Conservation (phyloP, 2,329 filamentous ascomycete species). For the Zarea fungicola region DNA sequence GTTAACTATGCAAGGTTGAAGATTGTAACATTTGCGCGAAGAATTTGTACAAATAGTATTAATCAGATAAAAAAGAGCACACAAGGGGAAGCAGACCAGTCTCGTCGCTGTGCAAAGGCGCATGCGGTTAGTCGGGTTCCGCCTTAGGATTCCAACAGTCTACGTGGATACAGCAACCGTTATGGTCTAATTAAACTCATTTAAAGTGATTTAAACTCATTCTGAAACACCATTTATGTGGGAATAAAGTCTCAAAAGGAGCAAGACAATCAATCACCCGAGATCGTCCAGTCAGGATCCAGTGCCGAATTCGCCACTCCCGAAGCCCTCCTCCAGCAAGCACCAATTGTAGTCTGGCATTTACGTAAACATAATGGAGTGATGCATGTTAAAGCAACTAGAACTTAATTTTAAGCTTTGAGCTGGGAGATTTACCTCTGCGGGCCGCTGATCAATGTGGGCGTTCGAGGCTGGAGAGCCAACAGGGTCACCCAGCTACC, state of each 20-base stretch:
- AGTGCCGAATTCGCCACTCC: too few relatives aligned
- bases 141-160: not conserved
- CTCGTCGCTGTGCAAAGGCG: not conserved
- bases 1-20: not conserved
- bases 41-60: too few relatives aligned
- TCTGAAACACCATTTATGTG: not conserved
- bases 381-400: too few relatives aligned
- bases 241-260: not conserved
- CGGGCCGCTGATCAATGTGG: conserved; percentile 5
- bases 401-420: too few relatives aligned
- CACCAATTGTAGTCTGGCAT: too few relatives aligned
- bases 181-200: not conserved
- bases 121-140: not conserved
- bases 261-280: not conserved
- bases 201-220: too few relatives aligned
- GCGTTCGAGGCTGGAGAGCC: not conserved
- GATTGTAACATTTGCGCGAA: too few relatives aligned
- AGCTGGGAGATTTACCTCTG: too few relatives aligned
- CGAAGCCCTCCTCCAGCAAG: too few relatives aligned
- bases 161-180: not conserved
- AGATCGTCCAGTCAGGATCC: too few relatives aligned
- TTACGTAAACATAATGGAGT: too few relatives aligned
- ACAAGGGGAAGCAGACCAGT: not conserved
- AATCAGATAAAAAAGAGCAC: conserved; percentile 6
- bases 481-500: not conserved